Evolutionary conservation across 305 asterid genomes (phyloP).

Genomic region (Stenogyne calaminthoides): DNA sequence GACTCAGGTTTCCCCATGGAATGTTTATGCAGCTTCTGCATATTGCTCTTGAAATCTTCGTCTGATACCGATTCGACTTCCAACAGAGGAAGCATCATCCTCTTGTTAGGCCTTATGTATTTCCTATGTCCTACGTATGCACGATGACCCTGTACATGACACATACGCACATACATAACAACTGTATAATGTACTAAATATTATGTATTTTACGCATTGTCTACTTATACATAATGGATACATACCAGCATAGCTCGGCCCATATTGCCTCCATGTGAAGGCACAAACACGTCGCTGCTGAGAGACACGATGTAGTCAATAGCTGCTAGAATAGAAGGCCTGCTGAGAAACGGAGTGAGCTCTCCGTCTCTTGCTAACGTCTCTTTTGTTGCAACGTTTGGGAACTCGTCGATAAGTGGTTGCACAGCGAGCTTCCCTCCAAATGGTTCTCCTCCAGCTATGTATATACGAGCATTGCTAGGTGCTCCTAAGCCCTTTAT

Average conservation of each 20-base stretch:
- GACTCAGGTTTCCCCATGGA: constrained; percentile 53
- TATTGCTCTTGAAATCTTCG: constrained; percentile 37
- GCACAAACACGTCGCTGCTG: constrained; percentile 61
- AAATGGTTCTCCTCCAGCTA: constrained; percentile 72
- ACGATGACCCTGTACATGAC: constrained; percentile 73
- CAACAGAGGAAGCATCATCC: constrained; percentile 58
- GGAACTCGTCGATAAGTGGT: constrained; percentile 49
- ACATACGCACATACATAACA: too few species aligned
- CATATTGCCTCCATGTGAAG: constrained; percentile 76
- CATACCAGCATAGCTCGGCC: constrained; percentile 53
- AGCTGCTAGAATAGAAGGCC: constrained; percentile 56
- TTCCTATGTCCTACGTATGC: constrained; percentile 72
- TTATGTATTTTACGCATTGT: background rate
- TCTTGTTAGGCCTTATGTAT: constrained; percentile 65
- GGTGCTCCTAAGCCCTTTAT: constrained; percentile 61
- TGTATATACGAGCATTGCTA: constrained; percentile 40
- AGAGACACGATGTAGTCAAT: constrained; percentile 63
- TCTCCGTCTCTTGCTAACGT: constrained; percentile 51
- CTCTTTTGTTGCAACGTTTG: constrained; percentile 49
- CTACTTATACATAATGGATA: background rate
- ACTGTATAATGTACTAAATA: background rate
- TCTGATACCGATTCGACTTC: constrained; percentile 46
- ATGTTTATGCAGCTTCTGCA: constrained; percentile 53
- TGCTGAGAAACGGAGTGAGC: constrained; percentile 54
- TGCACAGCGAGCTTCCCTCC: constrained; percentile 55